Base-by-base conservation (phyloP, 1,284 basidiomycete genomes). In the Farysia itapuensis region DNA sequence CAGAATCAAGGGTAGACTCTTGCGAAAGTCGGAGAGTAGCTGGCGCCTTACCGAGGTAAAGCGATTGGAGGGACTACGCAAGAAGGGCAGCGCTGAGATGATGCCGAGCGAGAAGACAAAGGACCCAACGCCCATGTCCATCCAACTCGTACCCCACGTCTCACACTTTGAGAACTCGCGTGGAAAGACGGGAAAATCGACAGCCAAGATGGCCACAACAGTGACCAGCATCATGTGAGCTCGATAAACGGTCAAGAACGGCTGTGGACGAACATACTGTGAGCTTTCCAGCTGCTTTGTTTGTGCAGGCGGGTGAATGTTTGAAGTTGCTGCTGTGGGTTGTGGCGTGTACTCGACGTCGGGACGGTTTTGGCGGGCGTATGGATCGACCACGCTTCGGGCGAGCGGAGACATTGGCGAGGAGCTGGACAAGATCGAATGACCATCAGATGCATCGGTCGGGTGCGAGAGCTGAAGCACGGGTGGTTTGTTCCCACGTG, bases 181-280 rank as follows among this genome's bases (percentile, higher is more conserved):
- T 0, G 94, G 94, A 71, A 97, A 98, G 19, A 94, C 82, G 15
- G 57, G 56, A 71, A 99, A 99, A 74, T 99, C 95, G 35, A 98
- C 94, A 0, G 95, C 94, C 7, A 98, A 83, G 54, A 99, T 98
- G 29, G 86, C 87, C 32, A 95, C 81, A 30, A 88, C 79, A 0
- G 95, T 97, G 81, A 98, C 84, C 24, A 96, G 79, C 82, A 98
- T 87, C 90, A 97, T 93, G 73, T 97, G 90, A 2, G 92, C 85
- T 35, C 95, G 82, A 75, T 95, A 98, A 0, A 88, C 85, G 7
- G 91, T 89, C 43, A 99, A 77, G 35, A 90, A 87, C 1, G 80
- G 78, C 31, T 73, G 46, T 3, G 31, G n/a, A n/a, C 34, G 34
- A 8, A 35, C 34, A 16, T 26, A 16, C 16, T 9, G 30, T 15